Evolutionary conservation across 176 grass and related monocot species (phyloP), one percentile per base, ranked within the genome.

Genomic region (Bromus sterilis): DNA sequence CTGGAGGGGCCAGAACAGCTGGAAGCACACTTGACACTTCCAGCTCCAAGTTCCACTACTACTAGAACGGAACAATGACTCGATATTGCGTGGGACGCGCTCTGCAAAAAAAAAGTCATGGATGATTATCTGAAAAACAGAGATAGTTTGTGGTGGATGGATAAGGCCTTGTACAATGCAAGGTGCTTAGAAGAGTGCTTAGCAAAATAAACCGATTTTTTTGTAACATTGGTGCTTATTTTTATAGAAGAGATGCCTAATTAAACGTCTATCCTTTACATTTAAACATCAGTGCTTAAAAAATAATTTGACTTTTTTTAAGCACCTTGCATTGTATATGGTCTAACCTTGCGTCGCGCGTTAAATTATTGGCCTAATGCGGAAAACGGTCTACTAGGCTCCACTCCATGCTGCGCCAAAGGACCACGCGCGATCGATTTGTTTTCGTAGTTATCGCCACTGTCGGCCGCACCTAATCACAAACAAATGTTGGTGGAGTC

Each of bases 391-490:
- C 46, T n/a, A n/a, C n/a, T n/a, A n/a, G n/a, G n/a, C n/a, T 66
- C 37, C 31, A 7, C 13, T 58, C n/a, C 78, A 29, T 5, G 23
- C 21, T 53, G 16, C 35, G 30, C 9, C 9, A 9, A 4, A 20
- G 70, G 75, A 41, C 56, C 62, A 61, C 30, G 6, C 30, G 6
- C 9, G n/a, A 24, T 33, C 24, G 49, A 29, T 12, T 71, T 81
- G 49, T 36, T 12, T 71, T 81, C 44, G 14, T 71, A 15, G 69
- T 72, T 72, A 72, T 72, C 69, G 2, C 2, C n/a, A 8, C 30
- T 81, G 87, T 85, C 70, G 70, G 87, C 72, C 23, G 66, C 37
- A 60, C 49, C 79, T 59, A 64, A 30, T 36, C 78, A 30, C 81
- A 65, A 26, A 21, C 30, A 36, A 30, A 39, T 36, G 6, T 23